A percentile compares a stretch with the other conserved stretches of the same genome.
Conservation (phyloP, 2,329 filamentous ascomycete species). For the Cladosporium austrohemisphaericum region DNA sequence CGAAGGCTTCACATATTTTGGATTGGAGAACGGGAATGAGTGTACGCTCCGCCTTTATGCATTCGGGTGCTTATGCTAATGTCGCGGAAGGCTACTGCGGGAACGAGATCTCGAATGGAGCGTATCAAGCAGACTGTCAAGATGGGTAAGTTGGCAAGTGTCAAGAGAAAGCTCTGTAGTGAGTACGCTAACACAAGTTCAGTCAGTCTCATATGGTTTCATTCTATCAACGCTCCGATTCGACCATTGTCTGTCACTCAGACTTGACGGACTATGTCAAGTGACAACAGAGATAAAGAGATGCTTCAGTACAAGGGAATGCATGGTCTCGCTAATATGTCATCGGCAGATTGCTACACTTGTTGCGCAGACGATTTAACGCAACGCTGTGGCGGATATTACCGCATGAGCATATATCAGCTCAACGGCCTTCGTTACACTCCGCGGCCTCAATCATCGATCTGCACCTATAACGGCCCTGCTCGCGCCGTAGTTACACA, state of each 20-base stretch:
- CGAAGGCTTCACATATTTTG: background rate
- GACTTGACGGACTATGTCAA: too few species aligned
- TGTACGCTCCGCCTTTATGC: too few species aligned
- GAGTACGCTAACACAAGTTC: background rate
- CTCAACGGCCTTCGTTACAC: background rate
- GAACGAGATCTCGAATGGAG: background rate
- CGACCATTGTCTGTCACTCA: too few species aligned
- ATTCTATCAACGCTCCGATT: too few species aligned
- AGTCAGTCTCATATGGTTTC: background rate
- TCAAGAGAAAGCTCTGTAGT: background rate
- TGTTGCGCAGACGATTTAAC: slow-evolving; percentile 2
- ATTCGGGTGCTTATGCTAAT: background rate
- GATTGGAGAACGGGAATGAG: slow-evolving; percentile 5
- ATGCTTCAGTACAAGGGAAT: too few species aligned
- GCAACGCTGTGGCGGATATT: background rate
- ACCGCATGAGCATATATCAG: slow-evolving; percentile 4
- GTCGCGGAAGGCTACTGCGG: background rate
- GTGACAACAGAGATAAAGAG: background rate
- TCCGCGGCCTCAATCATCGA: background rate
- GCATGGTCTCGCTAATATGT: too few species aligned
- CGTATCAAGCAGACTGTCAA: slow-evolving; percentile 3
- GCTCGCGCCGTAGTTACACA: background rate
- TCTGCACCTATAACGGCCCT: slow-evolving; percentile 3
- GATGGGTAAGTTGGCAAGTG: background rate
- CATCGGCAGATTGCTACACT: background rate